Percentiles rank a stretch among this genome's conserved stretches.
These are phyloP conservation scores for Psilocybe mexicana DNA, from an alignment of 1,284 basidiomycete species.

Conservation along the genomic window DNA sequence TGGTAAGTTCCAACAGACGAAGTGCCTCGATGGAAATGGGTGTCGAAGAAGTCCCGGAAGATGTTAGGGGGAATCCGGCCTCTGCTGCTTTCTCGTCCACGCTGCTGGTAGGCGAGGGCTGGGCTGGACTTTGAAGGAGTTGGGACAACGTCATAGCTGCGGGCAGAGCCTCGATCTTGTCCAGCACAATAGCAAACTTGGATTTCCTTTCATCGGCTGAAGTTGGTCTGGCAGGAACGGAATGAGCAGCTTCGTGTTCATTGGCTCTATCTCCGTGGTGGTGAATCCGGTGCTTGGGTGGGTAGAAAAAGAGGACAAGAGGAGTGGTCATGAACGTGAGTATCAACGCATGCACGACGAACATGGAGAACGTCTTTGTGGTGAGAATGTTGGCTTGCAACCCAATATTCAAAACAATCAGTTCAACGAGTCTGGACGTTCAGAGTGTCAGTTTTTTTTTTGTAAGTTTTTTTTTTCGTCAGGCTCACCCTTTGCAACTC, in stretches of 20 bases:
- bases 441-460: neutral
- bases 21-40: conserved; percentile 66
- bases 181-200: conserved; percentile 79
- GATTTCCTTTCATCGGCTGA: conserved; percentile 47
- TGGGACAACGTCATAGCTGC: conserved; percentile 67
- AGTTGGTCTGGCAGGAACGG: conserved; percentile 15
- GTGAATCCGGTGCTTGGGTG: conserved; percentile 49
- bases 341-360: conserved; percentile 85
- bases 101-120: conserved; percentile 8
- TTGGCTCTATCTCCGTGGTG: conserved; percentile 22
- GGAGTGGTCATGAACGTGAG: conserved; percentile 89
- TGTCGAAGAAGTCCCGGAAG: neutral
- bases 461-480: neutral
- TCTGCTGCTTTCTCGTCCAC: conserved; percentile 27
- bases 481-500: conserved; percentile 86
- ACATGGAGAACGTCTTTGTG: conserved; percentile 79
- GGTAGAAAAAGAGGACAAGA: conserved; percentile 77
- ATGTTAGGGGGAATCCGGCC: neutral
- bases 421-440: conserved; percentile 67
- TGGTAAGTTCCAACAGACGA: conserved; percentile 87
- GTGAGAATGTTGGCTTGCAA: conserved; percentile 79
- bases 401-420: conserved; percentile 94
- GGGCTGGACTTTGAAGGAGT: conserved; percentile 44
- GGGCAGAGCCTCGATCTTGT: conserved; percentile 83
- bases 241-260: conserved; percentile 19